phyloP scores from a whole-genome alignment of 805 yeast genomes.

The Wickerhamomyces kurtzmanii region DNA sequence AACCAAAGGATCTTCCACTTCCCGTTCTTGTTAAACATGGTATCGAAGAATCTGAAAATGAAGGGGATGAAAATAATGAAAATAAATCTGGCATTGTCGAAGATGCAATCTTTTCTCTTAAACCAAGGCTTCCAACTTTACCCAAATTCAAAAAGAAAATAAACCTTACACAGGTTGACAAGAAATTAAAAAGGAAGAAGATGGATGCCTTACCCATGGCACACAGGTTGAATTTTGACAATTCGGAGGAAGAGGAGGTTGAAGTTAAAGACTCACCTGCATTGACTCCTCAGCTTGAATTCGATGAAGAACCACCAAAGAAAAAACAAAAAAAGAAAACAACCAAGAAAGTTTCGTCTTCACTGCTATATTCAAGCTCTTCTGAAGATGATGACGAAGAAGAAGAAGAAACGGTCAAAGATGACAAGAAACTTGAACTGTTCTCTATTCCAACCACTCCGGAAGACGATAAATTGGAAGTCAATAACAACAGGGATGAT shows the following conservation, averaged over 20 bases:
- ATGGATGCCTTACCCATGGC: slow-evolving; percentile 10
- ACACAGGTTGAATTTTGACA: slow-evolving; percentile 10
- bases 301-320: slow-evolving; percentile 6
- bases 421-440: slow-evolving; percentile 10
- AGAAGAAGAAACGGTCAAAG: slow-evolving; percentile 9
- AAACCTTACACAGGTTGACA: too few species aligned
- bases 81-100: slow-evolving; percentile 9
- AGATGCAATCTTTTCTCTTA: slow-evolving; percentile 4
- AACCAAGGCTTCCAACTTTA: slow-evolving; percentile 5
- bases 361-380: slow-evolving; percentile 14
- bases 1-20: slow-evolving; percentile 20
- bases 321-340: slow-evolving; percentile 5
- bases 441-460: slow-evolving; percentile 18
- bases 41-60: slow-evolving; percentile 7
- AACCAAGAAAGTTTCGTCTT: slow-evolving; percentile 1
- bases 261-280: slow-evolving; percentile 5
- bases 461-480: slow-evolving; percentile 7
- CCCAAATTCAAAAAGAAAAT: slow-evolving; percentile 13
- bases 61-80: slow-evolving; percentile 6
- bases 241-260: slow-evolving; percentile 6
- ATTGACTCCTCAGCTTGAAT: slow-evolving; percentile 6
- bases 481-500: slow-evolving; percentile 3
- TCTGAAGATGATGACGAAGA: slow-evolving; percentile 21
- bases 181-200: slow-evolving; percentile 10
- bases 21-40: slow-evolving; percentile 7